Evolutionary conservation across 371 early-diverging fungal genomes (phyloP).

Genomic region (Mucor plumbeus): DNA sequence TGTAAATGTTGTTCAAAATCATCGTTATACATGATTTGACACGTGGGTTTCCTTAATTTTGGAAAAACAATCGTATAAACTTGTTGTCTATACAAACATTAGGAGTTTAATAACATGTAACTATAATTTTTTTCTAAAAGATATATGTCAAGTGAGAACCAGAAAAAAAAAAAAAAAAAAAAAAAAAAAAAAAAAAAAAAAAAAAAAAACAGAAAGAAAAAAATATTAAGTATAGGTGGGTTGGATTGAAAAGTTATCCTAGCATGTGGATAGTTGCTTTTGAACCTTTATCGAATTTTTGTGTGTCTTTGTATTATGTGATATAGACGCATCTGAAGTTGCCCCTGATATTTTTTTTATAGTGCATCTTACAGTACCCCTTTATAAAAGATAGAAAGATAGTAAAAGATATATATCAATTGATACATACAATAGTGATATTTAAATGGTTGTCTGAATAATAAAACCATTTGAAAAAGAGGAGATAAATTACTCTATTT

Average conservation of each 20-base stretch:
- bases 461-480: neutral
- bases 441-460: neutral
- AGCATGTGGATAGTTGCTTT: constrained; percentile 15
- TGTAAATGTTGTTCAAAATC: neutral
- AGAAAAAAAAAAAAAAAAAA: neutral
- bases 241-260: constrained; percentile 28
- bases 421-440: no score
- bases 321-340: neutral
- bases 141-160: neutral
- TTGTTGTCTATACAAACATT: neutral
- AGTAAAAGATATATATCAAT: no score
- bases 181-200: neutral
- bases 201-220: neutral
- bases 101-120: neutral
- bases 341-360: constrained; percentile 2
- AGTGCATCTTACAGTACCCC: neutral
- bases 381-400: neutral
- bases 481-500: neutral
- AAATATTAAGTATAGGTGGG: constrained; percentile 7
- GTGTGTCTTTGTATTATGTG: neutral
- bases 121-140: neutral
- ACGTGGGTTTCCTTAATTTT: neutral
- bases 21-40: neutral
- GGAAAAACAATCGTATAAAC: neutral
- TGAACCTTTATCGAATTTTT: neutral